Evolutionary conservation across 1,284 basidiomycete genomes (phyloP).

Genomic region (Cystobasidium sp.): DNA sequence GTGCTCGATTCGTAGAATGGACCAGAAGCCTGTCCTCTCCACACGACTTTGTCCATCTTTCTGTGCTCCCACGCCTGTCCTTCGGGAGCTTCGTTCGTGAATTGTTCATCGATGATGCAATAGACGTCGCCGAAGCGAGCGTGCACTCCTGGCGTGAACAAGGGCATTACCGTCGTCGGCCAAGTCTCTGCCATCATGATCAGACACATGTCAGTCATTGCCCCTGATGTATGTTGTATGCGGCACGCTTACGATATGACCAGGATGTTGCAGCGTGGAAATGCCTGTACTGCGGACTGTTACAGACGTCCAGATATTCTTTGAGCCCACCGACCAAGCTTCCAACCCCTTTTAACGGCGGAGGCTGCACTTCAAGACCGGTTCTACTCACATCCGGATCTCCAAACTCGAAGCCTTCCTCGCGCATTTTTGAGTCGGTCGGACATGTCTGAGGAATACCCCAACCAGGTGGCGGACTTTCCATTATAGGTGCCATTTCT

Average conservation of each 20-base stretch:
- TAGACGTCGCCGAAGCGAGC: slow-evolving; percentile 41
- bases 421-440: slow-evolving; percentile 47
- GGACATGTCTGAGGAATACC: slow-evolving; percentile 51
- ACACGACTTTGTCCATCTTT: slow-evolving; percentile 56
- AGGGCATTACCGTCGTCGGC: slow-evolving; percentile 50
- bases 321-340: slow-evolving; percentile 48
- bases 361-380: slow-evolving; percentile 48
- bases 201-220: background rate
- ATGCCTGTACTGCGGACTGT: slow-evolving; percentile 53
- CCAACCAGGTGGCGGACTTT: slow-evolving; percentile 51
- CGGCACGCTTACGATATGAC: slow-evolving; percentile 46
- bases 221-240: background rate
- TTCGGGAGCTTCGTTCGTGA: slow-evolving; percentile 56
- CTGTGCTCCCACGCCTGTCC: slow-evolving; percentile 59
- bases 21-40: slow-evolving; percentile 59
- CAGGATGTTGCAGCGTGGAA: slow-evolving; percentile 51
- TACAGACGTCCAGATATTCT: slow-evolving; percentile 52
- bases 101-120: slow-evolving; percentile 51
- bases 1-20: slow-evolving; percentile 58
- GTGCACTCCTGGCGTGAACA: slow-evolving; percentile 53
- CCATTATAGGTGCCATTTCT: slow-evolving; percentile 48
- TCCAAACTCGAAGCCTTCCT: slow-evolving; percentile 48
- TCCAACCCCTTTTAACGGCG: slow-evolving; percentile 40
- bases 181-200: slow-evolving; percentile 38
- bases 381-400: slow-evolving; percentile 46